Conservation (phyloP, 306 rosid species). For the Alnus rubra region DNA sequence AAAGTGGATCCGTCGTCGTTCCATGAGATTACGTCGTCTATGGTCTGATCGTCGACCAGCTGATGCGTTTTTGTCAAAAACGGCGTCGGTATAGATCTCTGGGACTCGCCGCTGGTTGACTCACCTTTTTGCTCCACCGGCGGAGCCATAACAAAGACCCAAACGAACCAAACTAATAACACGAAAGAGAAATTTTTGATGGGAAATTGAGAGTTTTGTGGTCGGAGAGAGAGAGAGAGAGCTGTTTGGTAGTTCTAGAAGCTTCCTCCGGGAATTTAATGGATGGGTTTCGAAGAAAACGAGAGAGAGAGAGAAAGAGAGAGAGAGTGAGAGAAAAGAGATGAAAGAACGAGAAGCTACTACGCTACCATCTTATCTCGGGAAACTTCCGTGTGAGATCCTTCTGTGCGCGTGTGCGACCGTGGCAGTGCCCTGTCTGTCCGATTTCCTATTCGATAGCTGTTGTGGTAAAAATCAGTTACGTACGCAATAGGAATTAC, state of each 20-base stretch:
- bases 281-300: background rate
- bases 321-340: background rate
- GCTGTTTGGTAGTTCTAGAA: constrained; percentile 63
- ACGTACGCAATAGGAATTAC: no score
- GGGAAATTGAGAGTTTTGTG: background rate
- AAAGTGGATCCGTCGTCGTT: constrained; percentile 89
- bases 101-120: constrained; percentile 36
- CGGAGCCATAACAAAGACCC: constrained; percentile 44
- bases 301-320: background rate
- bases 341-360: constrained; percentile 60
- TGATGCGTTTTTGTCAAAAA: constrained; percentile 74
- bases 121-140: constrained; percentile 47
- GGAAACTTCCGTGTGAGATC: constrained; percentile 62
- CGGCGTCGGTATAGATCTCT: constrained; percentile 74
- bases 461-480: no score
- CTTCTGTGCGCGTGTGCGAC: no score
- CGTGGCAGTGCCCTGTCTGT: no score
- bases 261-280: constrained; percentile 46
- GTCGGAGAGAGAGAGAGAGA: background rate
- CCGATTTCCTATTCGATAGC: no score
- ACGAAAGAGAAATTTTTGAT: background rate
- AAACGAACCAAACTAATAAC: background rate
- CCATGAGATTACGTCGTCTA: constrained; percentile 86
- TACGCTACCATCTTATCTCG: constrained; percentile 44
- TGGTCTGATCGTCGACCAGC: constrained; percentile 71